phyloP scores from a whole-genome alignment of 306 rosid species.

The Begonia peltatifolia region DNA sequence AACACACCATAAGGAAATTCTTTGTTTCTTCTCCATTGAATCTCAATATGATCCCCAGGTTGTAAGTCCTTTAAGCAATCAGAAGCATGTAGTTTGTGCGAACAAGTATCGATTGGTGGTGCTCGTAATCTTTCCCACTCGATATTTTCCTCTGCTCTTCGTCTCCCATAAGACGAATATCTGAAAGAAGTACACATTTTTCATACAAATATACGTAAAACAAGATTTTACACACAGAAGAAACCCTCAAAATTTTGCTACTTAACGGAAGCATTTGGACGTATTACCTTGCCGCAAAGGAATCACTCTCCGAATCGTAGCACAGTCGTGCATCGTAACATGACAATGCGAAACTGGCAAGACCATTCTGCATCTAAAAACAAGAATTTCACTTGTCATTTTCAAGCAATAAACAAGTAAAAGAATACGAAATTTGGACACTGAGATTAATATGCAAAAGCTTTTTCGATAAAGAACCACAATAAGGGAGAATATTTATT shows the following conservation, averaged over 20 bases:
- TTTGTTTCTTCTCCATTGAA: slow-evolving; percentile 86
- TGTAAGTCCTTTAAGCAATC: slow-evolving; percentile 55
- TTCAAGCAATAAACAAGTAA: slow-evolving; percentile 3
- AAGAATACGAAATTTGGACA: neutral
- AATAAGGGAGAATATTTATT: no score
- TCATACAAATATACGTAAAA: neutral
- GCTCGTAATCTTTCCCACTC: slow-evolving; percentile 67
- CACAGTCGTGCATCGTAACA: slow-evolving; percentile 85
- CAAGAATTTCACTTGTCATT: slow-evolving; percentile 15
- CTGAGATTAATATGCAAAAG: no score
- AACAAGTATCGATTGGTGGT: slow-evolving; percentile 51
- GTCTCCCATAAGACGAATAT: slow-evolving; percentile 67
- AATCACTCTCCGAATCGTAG: slow-evolving; percentile 41
- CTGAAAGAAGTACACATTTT: slow-evolving; percentile 22
- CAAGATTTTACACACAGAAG: no score
- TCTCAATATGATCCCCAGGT: slow-evolving; percentile 84
- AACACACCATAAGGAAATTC: slow-evolving; percentile 77
- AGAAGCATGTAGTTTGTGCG: slow-evolving; percentile 49
- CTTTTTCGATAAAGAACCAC: no score
- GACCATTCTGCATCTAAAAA: slow-evolving; percentile 54
- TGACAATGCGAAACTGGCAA: slow-evolving; percentile 84
- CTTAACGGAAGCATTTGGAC: no score
- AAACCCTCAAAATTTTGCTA: no score
- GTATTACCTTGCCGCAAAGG: slow-evolving; percentile 74
- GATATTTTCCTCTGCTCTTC: slow-evolving; percentile 66